Evolutionary conservation across 129 eudicot species (phyloP), one percentile per base, ranked within the genome.

Genomic region (Logfia minima): DNA sequence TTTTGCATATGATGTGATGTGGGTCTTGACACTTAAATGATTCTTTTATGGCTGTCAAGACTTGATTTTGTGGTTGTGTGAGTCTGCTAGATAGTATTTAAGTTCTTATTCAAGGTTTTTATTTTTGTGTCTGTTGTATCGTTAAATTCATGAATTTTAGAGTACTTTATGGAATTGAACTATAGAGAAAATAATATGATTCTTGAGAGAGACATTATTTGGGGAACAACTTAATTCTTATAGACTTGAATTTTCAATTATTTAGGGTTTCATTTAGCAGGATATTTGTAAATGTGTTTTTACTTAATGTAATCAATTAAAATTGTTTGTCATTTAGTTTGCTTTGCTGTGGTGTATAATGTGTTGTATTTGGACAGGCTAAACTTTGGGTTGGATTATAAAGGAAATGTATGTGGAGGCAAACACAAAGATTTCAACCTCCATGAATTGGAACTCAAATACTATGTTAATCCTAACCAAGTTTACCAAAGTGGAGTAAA

Each of bases 381-480:
- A 82, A 91, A 77, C 26, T 87, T 87, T 58, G 99, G 99, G 71
- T 82, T 94, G 85, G 99, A 94, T 77, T 94, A 87, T 69, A 91
- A 89, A 80, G 99, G 99, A 21, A 91, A 94, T 74, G 88, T 94
- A 19, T 94, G 99, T 77, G 99, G 99, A 8, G 97, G 89, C 71
- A 89, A 83, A 76, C 89, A 88, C 83, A 88, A 84, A 63, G 87
- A 91, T 78, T 92, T 84, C 6, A 70, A 87, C 72, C 97, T 94
- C 52, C 86, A 82, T 67, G 87, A 90, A 78, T 75, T 91, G 85
- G 93, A 94, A 75, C 87, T 91, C 29, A 91, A 85, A 74, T 94
- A 91, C 56, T 94, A 88, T 85, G 79, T 87, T 48, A 94, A 94
- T 68, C 97, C 97, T 35, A 94, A 94, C 76, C 98, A 94, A 81